Evolutionary conservation across 1,284 basidiomycete genomes (phyloP), one percentile per base, ranked within the genome.

Genomic region (Sanghuangporus weigelae): DNA sequence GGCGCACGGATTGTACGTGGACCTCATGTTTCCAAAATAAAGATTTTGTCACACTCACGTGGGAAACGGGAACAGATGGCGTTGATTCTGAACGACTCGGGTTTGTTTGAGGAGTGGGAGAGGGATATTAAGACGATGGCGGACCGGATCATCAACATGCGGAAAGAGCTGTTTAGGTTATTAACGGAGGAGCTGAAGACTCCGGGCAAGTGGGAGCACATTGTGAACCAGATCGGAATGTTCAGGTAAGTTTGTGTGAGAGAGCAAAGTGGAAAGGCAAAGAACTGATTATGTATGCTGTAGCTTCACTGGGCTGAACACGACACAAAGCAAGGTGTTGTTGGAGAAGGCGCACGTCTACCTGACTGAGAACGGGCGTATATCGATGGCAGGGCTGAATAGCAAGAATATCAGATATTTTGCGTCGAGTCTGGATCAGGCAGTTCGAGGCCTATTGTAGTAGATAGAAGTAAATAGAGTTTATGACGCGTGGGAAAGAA

Each of bases 61-160:
- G 6, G 36, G 63, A 57, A 48, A 46, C 42, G 39, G 16, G 40
- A 5, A 31, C 68, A 93, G 91, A 84, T 93, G 63, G 79, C 90
- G 59, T 75, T 92, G 72, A 93, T 95, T 71, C 75, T 96, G 71
- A 94, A 91, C 71, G 79, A 91, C 66, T 72, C 78, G 3, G 77
- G 70, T 61, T 78, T 96, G 71, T 95, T 93, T 71, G 84, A 82
- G 68, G 87, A 94, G 72, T 98, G 96, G 96, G 89, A 94, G 73
- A 76, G 77, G 62, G 96, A 99, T 74, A 93, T 99, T 74, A 78
- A 81, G 75, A 93, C 91, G 67, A 98, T 99, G 96, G 87, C 95
- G 0, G 83, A 87, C 51, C 86, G 96, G 51, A 95, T 99, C 72
- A 95, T 95, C 69, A 83, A 84, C 63, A 98, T 97, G 87, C 87